Evolutionary conservation across 2,329 filamentous ascomycete species (phyloP).

Genomic region (Aspergillus aculeatinus): DNA sequence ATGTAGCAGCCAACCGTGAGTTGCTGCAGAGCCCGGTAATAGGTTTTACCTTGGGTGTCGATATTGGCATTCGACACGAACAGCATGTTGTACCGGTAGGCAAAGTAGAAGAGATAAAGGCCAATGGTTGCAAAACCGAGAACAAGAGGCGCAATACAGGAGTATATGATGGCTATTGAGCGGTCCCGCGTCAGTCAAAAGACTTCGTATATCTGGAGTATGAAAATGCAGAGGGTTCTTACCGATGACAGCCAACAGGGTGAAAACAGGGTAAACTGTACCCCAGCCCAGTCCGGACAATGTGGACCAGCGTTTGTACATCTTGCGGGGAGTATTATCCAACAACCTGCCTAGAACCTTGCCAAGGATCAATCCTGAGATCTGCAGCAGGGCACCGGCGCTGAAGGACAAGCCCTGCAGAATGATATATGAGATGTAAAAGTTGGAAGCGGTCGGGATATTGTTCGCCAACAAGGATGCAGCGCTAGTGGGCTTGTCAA

Average conservation of each 20-base stretch:
- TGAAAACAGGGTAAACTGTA: conserved; percentile 76
- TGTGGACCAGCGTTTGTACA: conserved; percentile 74
- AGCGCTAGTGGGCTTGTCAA: conserved; percentile 60
- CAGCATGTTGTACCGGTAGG: conserved; percentile 86
- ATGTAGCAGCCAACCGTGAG: conserved; percentile 82
- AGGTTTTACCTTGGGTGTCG: conserved; percentile 85
- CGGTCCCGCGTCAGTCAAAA: background rate
- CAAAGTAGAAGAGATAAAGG: conserved; percentile 77
- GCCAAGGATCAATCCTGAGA: conserved; percentile 70
- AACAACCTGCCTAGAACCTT: conserved; percentile 72
- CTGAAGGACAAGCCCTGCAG: conserved; percentile 84
- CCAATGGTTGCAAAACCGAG: conserved; percentile 78
- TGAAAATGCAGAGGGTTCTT: conserved; percentile 36
- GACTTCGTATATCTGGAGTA: background rate
- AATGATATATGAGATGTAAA: conserved; percentile 93
- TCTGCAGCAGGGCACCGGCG: conserved; percentile 70
- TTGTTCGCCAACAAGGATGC: conserved; percentile 68
- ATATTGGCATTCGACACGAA: conserved; percentile 80
- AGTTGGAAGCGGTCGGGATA: conserved; percentile 82
- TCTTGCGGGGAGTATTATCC: conserved; percentile 73
- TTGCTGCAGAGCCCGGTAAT: conserved; percentile 83
- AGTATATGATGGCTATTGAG: conserved; percentile 71
- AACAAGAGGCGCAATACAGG: conserved; percentile 81
- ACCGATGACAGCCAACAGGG: conserved; percentile 78
- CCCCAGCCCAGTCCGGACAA: conserved; percentile 79